Conservation (phyloP, 768 basidiomycete genomes). For the Termitomyces sp. region DNA sequence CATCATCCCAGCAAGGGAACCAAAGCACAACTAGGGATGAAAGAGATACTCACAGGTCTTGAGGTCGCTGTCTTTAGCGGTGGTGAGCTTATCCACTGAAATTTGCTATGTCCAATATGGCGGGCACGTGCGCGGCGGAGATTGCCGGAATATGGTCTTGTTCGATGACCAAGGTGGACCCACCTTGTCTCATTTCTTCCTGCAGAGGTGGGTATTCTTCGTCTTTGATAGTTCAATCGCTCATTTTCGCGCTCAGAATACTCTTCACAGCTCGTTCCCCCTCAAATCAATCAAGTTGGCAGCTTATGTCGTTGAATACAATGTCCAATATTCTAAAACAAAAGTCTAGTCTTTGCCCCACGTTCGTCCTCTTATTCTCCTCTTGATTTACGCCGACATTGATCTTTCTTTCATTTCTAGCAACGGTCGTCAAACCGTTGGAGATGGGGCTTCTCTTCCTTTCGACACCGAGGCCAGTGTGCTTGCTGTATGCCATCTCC, state of each 20-base stretch:
- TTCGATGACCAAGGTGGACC: conserved; percentile 15
- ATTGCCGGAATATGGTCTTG: conserved; percentile 10
- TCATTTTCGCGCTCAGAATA: conserved; percentile 10
- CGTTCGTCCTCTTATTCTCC: conserved; percentile 45
- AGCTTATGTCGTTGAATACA: conserved; percentile 71
- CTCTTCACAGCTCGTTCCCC: conserved; percentile 16
- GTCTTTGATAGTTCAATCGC: not conserved
- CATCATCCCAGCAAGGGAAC: conserved; percentile 5
- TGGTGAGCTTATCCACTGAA: conserved; percentile 25
- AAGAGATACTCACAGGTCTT: conserved; percentile 34
- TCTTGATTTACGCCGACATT: not conserved
- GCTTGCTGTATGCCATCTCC: conserved; percentile 81
- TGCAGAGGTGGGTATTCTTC: conserved; percentile 6
- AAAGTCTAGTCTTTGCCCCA: conserved; percentile 94
- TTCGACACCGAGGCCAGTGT: conserved; percentile 77
- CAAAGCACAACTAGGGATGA: conserved; percentile 1
- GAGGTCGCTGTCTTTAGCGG: conserved; percentile 35
- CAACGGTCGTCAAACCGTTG: conserved; percentile 97
- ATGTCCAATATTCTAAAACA: conserved; percentile 71
- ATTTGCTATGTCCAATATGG: conserved; percentile 8
- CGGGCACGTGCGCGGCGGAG: conserved; percentile 12
- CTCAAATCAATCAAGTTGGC: conserved; percentile 70
- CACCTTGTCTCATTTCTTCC: conserved; percentile 6
- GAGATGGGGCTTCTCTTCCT: conserved; percentile 87
- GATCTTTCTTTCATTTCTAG: conserved; percentile 35